These are phyloP conservation scores for Ilex aquifolium DNA, from an alignment of 257 asterid genomes.

Conservation along the genomic window DNA sequence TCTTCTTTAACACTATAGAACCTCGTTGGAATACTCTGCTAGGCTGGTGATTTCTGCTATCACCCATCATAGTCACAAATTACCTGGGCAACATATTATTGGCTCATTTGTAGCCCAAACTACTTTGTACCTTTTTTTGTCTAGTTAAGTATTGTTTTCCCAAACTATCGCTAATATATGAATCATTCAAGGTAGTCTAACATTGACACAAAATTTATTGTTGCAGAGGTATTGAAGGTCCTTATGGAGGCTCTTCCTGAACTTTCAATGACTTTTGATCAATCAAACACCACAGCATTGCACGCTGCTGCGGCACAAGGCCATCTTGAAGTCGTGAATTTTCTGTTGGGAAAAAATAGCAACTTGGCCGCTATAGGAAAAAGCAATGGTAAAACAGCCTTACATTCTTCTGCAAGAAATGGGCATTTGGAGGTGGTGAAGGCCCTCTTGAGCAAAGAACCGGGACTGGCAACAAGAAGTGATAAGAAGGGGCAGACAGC, in stretches of 20 bases:
- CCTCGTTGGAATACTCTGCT: too few species aligned
- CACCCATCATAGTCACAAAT: too few species aligned
- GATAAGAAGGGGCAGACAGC: conserved; percentile 87
- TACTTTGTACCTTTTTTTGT: too few species aligned
- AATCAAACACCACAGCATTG: conserved; percentile 61
- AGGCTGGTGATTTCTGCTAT: too few species aligned
- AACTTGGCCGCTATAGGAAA: conserved; percentile 57
- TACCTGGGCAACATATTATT: too few species aligned
- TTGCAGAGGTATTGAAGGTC: conserved; percentile 53
- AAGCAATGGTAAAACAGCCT: conserved; percentile 65
- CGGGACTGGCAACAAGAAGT: conserved; percentile 42
- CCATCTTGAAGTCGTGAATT: conserved; percentile 48
- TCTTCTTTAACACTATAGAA: too few species aligned
- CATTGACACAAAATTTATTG: too few species aligned
- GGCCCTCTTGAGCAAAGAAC: conserved; percentile 55
- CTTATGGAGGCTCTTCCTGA: conserved; percentile 61
- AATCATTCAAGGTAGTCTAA: too few species aligned
- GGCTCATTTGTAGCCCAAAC: too few species aligned
- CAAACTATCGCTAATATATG: neutral
- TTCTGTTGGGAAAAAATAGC: conserved; percentile 55
- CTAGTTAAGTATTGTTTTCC: neutral
- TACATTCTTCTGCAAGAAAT: conserved; percentile 69
- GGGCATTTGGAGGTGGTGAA: conserved; percentile 62
- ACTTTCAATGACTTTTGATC: conserved; percentile 59
- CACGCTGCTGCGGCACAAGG: conserved; percentile 77